A percentile compares a stretch with the other conserved stretches of the same genome.
Evolutionary conservation across 1,284 basidiomycete species (phyloP).

Genomic region (Trichosporon ovoides): DNA sequence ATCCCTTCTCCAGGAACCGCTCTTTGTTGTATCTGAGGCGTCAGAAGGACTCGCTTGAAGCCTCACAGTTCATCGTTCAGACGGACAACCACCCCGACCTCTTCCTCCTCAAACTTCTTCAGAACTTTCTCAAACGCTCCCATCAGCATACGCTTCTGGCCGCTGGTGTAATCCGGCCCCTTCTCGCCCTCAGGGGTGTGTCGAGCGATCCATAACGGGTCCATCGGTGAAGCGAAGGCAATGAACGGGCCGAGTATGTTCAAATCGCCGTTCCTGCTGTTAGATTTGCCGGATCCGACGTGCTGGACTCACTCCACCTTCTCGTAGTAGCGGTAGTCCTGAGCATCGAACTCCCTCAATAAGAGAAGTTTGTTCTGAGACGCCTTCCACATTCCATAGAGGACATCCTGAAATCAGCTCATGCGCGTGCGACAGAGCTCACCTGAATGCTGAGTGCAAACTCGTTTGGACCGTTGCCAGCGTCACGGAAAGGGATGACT

Average conservation of each 20-base stretch:
- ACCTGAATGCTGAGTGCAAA: slow-evolving; percentile 83
- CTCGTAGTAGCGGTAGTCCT: slow-evolving; percentile 72
- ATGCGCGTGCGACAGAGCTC: not conserved
- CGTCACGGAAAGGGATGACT: slow-evolving; percentile 93
- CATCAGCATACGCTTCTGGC: slow-evolving; percentile 55
- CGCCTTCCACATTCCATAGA: slow-evolving; percentile 94
- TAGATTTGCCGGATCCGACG: not conserved
- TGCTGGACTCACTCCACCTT: slow-evolving; percentile 63
- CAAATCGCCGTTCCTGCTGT: slow-evolving; percentile 78
- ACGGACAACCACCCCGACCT: slow-evolving; percentile 86
- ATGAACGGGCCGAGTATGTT: slow-evolving; percentile 85
- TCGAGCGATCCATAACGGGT: slow-evolving; percentile 26
- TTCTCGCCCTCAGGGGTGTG: not conserved
- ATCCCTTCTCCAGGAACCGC: slow-evolving; percentile 77
- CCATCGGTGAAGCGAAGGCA: slow-evolving; percentile 91
- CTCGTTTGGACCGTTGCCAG: slow-evolving; percentile 86
- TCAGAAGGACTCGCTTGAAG: slow-evolving; percentile 47
- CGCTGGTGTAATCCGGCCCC: not conserved
- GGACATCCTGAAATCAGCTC: slow-evolving; percentile 59
- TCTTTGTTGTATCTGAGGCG: slow-evolving; percentile 64
- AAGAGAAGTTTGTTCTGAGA: slow-evolving; percentile 83
- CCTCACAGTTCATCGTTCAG: slow-evolving; percentile 76
- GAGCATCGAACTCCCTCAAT: slow-evolving; percentile 72
- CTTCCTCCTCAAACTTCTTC: slow-evolving; percentile 81
- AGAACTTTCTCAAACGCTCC: slow-evolving; percentile 80